Evolutionary conservation across 148 eudicot genomes (phyloP).

Genomic region (Vaccinium vitisidaea): DNA sequence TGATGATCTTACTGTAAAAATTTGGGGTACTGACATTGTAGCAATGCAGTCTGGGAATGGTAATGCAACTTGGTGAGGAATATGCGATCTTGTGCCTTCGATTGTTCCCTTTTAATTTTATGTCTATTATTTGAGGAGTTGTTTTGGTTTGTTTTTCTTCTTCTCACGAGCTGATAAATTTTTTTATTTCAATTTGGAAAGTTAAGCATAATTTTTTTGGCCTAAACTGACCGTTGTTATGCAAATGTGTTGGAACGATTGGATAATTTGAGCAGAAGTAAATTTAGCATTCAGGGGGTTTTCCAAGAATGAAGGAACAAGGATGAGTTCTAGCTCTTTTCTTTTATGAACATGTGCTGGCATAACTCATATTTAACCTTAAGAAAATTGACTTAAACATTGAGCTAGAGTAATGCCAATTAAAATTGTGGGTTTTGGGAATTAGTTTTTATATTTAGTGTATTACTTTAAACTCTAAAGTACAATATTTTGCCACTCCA

Average conservation of each 20-base stretch:
- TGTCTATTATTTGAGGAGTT: not conserved
- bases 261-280: not conserved
- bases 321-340: not conserved
- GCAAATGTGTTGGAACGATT: not conserved
- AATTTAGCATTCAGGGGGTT: not conserved
- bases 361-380: not conserved
- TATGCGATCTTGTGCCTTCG: not conserved
- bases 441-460: not conserved
- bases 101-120: not conserved
- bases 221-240: not conserved
- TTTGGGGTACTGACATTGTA: constrained; percentile 69
- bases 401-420: not conserved
- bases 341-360: not conserved
- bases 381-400: not conserved
- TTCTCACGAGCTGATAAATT: not conserved
- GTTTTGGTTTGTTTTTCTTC: not conserved
- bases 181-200: not conserved
- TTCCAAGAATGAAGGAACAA: not conserved
- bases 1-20: constrained; percentile 86
- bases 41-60: constrained; percentile 49
- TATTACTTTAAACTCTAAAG: not conserved
- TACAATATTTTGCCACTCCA: not conserved
- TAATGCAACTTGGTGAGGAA: constrained; percentile 72
- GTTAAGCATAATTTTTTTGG: not conserved
- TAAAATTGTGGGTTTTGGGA: not conserved